These are phyloP conservation scores for Aaosphaeria arxii DNA, from an alignment of 2,329 filamentous ascomycete species.

Conservation along the genomic window DNA sequence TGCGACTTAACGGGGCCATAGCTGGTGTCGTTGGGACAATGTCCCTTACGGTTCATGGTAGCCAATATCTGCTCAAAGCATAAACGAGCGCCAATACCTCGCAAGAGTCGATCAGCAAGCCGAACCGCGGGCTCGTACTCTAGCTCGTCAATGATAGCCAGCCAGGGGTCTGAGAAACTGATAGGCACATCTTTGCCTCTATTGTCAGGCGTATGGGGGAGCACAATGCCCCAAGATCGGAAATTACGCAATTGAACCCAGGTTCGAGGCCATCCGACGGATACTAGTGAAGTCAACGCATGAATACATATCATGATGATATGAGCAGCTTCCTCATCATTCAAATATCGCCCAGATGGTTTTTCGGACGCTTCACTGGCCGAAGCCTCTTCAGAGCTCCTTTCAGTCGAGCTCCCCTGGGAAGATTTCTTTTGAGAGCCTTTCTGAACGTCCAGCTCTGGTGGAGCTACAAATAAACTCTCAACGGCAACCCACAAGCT, in stretches of 20 bases:
- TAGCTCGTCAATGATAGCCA: conserved; percentile 41
- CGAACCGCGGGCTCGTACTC: conserved; percentile 53
- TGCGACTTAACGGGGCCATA: neutral
- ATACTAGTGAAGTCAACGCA: conserved; percentile 35
- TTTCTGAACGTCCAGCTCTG: conserved; percentile 25
- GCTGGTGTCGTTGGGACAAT: neutral
- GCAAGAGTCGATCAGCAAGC: conserved; percentile 48
- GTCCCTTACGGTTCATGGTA: conserved; percentile 6
- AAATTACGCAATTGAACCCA: conserved; percentile 38
- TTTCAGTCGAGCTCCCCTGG: neutral
- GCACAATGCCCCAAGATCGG: conserved; percentile 35
- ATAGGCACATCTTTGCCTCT: conserved; percentile 12
- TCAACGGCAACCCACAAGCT: conserved; percentile 31
- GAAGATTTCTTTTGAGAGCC: neutral
- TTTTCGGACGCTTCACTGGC: neutral
- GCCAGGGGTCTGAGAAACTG: conserved; percentile 25
- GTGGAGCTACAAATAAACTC: conserved; percentile 33
- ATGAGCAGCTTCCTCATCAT: conserved; percentile 37
- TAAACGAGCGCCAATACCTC: conserved; percentile 48
- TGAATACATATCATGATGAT: conserved; percentile 41
- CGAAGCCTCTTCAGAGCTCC: neutral
- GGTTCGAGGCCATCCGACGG: conserved; percentile 24
- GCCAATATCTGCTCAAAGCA: conserved; percentile 50
- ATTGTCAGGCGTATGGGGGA: conserved; percentile 16
- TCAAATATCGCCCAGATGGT: conserved; percentile 18